Evolutionary conservation across 257 asterid genomes (phyloP).

Genomic region (Solanum dulcamara): DNA sequence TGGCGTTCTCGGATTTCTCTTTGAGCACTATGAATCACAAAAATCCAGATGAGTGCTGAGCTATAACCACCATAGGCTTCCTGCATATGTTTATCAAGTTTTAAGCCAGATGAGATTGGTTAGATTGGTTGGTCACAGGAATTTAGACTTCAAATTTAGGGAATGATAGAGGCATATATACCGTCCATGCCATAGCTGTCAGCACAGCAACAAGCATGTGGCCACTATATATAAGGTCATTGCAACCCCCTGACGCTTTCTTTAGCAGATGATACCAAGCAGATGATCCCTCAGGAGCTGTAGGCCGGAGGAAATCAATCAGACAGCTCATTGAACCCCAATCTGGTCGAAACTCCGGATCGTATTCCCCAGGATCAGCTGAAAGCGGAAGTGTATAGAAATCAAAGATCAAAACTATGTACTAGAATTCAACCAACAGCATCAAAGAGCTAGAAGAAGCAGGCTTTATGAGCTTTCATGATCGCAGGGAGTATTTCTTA

Average conservation of each 20-base stretch:
- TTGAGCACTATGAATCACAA: conserved; percentile 87
- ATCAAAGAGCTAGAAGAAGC: background rate
- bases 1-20: conserved; percentile 92
- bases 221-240: conserved; percentile 90
- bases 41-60: conserved; percentile 70
- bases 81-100: conserved; percentile 22
- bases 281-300: conserved; percentile 54
- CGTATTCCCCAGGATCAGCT: conserved; percentile 50
- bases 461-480: background rate
- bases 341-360: conserved; percentile 53
- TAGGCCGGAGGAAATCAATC: conserved; percentile 75
- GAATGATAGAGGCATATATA: conserved; percentile 9
- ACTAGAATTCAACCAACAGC: background rate
- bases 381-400: conserved; percentile 16
- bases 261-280: conserved; percentile 78
- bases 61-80: conserved; percentile 92
- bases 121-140: background rate
- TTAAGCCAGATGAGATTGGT: background rate
- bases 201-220: conserved; percentile 95
- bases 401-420: background rate
- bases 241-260: conserved; percentile 93
- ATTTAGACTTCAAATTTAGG: background rate
- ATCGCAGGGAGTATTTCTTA: background rate
- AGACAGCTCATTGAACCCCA: conserved; percentile 94
- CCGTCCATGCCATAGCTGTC: conserved; percentile 99